Evolutionary conservation across 768 basidiomycete species (phyloP).

Genomic region (Hebeloma cylindrosporum): DNA sequence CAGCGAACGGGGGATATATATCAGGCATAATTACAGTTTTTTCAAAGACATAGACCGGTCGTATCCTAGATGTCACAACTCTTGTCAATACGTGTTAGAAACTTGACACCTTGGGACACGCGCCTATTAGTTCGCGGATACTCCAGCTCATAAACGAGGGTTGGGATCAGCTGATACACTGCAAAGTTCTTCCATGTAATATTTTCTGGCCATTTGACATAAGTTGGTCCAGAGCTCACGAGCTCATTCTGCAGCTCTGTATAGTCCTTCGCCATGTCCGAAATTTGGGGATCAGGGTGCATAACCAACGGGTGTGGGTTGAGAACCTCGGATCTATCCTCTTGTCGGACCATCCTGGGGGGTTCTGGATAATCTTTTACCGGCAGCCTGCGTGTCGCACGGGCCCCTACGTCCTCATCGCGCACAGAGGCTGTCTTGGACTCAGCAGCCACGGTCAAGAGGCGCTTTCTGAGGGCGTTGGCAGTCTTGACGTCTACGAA

Average conservation of each 20-base stretch:
- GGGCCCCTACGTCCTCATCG: slow-evolving; percentile 7
- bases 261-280: slow-evolving; percentile 71
- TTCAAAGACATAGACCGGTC: slow-evolving; percentile 81
- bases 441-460: slow-evolving; percentile 40
- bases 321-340: slow-evolving; percentile 17
- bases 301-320: slow-evolving; percentile 51
- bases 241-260: slow-evolving; percentile 78
- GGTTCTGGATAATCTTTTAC: neutral
- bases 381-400: slow-evolving; percentile 14
- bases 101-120: slow-evolving; percentile 18
- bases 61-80: slow-evolving; percentile 46
- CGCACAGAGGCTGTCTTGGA: slow-evolving; percentile 8
- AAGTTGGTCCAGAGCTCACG: slow-evolving; percentile 62
- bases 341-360: slow-evolving; percentile 3
- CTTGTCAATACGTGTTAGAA: slow-evolving; percentile 1
- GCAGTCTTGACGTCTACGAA: slow-evolving; percentile 56
- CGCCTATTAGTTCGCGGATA: slow-evolving; percentile 89
- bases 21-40: slow-evolving; percentile 53
- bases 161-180: slow-evolving; percentile 85
- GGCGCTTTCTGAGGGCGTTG: slow-evolving; percentile 55
- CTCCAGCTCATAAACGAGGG: slow-evolving; percentile 94
- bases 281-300: slow-evolving; percentile 66
- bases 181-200: slow-evolving; percentile 80
- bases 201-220: slow-evolving; percentile 82
- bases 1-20: slow-evolving; percentile 28